A percentile compares a stretch with the other conserved stretches of the same genome.
phyloP scores from a whole-genome alignment of 2,329 filamentous ascomycete species.

The Claviceps africana region DNA sequence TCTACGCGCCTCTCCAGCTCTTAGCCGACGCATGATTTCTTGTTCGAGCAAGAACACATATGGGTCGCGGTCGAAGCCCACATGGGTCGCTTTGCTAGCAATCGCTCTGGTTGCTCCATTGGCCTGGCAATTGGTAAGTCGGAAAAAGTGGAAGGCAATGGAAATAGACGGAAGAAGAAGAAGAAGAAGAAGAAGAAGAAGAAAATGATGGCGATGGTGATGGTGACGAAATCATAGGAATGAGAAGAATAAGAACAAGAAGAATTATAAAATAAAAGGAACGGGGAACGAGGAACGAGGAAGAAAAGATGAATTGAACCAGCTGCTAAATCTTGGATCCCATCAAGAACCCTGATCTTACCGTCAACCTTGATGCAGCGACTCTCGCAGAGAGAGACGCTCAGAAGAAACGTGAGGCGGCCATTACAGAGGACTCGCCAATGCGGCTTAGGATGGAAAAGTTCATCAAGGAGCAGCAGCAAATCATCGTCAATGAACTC shows the following conservation, averaged over 20 bases:
- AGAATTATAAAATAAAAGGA: no score
- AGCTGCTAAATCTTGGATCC: background rate
- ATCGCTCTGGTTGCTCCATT: background rate
- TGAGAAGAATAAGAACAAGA: background rate
- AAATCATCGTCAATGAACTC: slow-evolving; percentile 70
- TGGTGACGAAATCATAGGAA: no score
- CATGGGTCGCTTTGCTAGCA: slow-evolving; percentile 1
- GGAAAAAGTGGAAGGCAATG: background rate
- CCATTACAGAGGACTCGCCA: slow-evolving; percentile 61
- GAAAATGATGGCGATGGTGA: no score
- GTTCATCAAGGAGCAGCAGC: slow-evolving; percentile 86
- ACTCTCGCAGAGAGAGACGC: slow-evolving; percentile 77
- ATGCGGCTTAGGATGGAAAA: slow-evolving; percentile 98
- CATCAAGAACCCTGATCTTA: slow-evolving; percentile 26
- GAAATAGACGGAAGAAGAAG: background rate
- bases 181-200: background rate
- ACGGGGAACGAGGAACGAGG: no score
- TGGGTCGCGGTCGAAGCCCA: background rate
- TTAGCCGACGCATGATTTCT: background rate
- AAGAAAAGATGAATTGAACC: no score
- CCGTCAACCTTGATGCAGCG: slow-evolving; percentile 42
- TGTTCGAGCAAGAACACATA: background rate
- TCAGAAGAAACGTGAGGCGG: slow-evolving; percentile 57
- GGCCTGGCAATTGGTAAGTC: slow-evolving; percentile 4
- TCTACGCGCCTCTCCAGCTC: background rate